Evolutionary conservation across 2,329 filamentous ascomycete genomes (phyloP).

Genomic region (Chaetomium strumarium): DNA sequence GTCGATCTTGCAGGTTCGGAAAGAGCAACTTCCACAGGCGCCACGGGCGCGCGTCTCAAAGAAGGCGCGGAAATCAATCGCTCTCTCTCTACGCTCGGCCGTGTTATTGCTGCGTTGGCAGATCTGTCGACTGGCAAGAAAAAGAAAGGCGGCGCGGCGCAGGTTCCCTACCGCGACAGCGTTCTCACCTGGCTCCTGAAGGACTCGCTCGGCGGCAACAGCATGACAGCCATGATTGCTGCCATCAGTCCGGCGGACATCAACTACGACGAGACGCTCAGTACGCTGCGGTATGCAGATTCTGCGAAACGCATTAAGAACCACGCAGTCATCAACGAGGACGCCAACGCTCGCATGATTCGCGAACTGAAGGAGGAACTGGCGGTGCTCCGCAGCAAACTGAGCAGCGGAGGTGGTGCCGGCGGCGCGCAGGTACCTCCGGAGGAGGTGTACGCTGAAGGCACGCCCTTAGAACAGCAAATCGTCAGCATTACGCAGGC

Average conservation of each 20-base stretch:
- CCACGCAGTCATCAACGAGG: conserved; percentile 97
- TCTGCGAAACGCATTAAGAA: conserved; percentile 99
- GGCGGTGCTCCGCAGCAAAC: conserved; percentile 76
- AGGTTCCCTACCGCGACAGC: conserved; percentile 96
- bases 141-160: conserved; percentile 63
- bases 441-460: conserved; percentile 84
- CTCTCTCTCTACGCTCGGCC: conserved; percentile 89
- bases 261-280: conserved; percentile 96
- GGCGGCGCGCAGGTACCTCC: conserved; percentile 46
- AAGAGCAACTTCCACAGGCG: conserved; percentile 92
- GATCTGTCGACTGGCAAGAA: conserved; percentile 84
- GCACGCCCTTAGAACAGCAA: conserved; percentile 88
- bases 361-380: conserved; percentile 95
- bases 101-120: conserved; percentile 93
- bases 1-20: conserved; percentile 98
- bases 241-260: conserved; percentile 97
- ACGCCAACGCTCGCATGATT: conserved; percentile 98
- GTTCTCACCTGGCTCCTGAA: conserved; percentile 95
- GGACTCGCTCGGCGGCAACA: conserved; percentile 95
- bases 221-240: conserved; percentile 99
- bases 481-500: conserved; percentile 87
- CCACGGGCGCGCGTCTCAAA: conserved; percentile 89
- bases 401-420: conserved; percentile 47
- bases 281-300: conserved; percentile 92
- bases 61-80: conserved; percentile 98